Conservation (phyloP, 129 eudicot genomes). For the Dittrichia graveolens region DNA sequence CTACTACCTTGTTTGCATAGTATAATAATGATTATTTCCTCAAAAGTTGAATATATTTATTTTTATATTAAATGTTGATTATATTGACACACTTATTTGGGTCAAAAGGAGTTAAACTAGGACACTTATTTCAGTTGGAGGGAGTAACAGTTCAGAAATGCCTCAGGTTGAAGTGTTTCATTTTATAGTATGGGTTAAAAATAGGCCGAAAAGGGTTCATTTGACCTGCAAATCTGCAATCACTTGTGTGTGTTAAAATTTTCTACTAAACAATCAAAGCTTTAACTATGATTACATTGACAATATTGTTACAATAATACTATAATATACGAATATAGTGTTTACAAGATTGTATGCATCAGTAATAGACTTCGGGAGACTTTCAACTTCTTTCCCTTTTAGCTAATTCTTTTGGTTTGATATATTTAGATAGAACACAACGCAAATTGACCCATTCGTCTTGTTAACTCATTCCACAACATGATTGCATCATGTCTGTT, state of each 20-base stretch:
- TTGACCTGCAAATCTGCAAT: not conserved
- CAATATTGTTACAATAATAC: not conserved
- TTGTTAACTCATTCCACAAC: not conserved
- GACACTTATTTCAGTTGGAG: not conserved
- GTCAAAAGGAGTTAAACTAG: not conserved
- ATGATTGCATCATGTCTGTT: not conserved
- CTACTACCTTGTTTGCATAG: not conserved
- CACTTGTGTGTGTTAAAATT: not conserved
- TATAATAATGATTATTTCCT: not conserved
- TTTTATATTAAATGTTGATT: too few species aligned
- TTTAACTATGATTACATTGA: not conserved
- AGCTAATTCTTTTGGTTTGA: too few species aligned
- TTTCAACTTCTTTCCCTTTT: not conserved
- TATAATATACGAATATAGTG: not conserved
- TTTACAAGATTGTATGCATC: not conserved
- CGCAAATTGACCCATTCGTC: not conserved
- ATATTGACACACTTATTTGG: not conserved
- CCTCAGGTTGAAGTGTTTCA: not conserved
- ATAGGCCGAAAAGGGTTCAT: not conserved
- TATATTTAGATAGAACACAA: not conserved
- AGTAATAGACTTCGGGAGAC: not conserved
- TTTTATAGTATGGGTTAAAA: not conserved
- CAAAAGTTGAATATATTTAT: too few species aligned
- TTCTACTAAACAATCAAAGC: not conserved
- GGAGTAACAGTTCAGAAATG: not conserved